phyloP scores from a whole-genome alignment of 78 protist species.

The Guillardia theta region DNA sequence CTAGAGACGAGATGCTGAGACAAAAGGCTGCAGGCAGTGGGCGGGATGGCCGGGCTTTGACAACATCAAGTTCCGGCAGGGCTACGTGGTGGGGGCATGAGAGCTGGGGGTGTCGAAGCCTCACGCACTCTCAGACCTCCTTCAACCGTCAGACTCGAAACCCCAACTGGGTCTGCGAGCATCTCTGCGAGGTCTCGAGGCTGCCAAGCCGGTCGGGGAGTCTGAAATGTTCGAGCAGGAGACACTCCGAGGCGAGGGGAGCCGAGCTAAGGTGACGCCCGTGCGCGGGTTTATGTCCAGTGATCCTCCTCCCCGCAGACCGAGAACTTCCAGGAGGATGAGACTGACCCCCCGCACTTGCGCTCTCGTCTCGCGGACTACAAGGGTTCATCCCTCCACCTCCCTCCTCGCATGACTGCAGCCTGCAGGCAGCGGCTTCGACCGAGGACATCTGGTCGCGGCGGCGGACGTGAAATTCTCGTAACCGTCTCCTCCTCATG shows the following conservation, averaged over 20 bases:
- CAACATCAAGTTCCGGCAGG: not conserved
- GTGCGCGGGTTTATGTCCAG: too few species aligned
- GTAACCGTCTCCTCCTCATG: not conserved
- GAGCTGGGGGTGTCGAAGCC: too few species aligned
- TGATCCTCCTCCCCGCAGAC: too few species aligned
- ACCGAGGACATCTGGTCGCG: conserved; percentile 41
- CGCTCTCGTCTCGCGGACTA: conserved; percentile 1
- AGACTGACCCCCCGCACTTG: not conserved
- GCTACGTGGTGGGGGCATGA: too few species aligned
- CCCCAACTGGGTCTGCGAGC: conserved; percentile 23
- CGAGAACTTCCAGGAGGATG: not conserved
- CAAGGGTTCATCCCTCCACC: not conserved
- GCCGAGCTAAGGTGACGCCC: not conserved
- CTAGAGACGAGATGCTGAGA: too few species aligned
- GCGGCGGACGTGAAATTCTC: conserved; percentile 26
- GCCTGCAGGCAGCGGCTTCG: conserved; percentile 37
- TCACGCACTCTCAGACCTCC: too few species aligned
- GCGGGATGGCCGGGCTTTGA: not conserved
- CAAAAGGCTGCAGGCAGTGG: too few species aligned
- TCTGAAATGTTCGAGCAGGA: not conserved
- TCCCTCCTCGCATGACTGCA: not conserved
- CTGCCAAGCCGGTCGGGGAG: not conserved
- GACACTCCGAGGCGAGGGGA: not conserved
- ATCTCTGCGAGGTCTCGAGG: not conserved
- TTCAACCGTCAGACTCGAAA: not conserved